Base-by-base conservation (phyloP, 768 basidiomycete species). In the Tylopilus sp. region DNA sequence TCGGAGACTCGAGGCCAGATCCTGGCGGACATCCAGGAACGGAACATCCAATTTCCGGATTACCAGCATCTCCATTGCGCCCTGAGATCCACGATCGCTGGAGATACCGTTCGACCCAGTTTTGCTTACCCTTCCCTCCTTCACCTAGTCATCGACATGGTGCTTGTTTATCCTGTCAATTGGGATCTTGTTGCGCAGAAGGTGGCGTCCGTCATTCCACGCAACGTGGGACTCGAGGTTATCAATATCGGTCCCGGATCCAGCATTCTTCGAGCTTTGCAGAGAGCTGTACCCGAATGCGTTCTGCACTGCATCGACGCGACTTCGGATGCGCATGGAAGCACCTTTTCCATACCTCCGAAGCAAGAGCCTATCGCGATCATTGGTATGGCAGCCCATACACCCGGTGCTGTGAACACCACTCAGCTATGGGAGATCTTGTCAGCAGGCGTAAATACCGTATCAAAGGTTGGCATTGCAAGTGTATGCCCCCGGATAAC, bases 331-430 rank as follows among this genome's bases (percentile, higher is more conserved):
- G 21, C 36, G 18, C 26, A 44, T 6, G 52, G 41, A 22, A 56
- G 43, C n/a, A 44, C 51, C 10, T 13, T 12, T 28, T 31, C 45
- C 8, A 13, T 36, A 9, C 46, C 35, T 20, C 48, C 51, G 6
- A 71, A 70, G 36, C 74, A 75, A 54, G 75, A 80, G 41, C 76
- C 81, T 3, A 79, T 89, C 43, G 88, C 87, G 0, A 79, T 88
- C 50, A 71, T 88, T 43, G 88, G 87, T 9, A 86, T 88, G 84
- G 81, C 85, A 1, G 73, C 81, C 38, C 79, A 70, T 33, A 62
- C 76, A 21, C 77, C 77, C 0, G 80, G 83, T 3, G 83, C 85
- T 3, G 56, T 68, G 1, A 72, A 75, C 57, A 56, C 68, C 3
- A 64, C 68, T 7, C 66, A 75, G 47, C 69, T 89, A 2, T 88